Evolutionary conservation across 192 early-diverging fungal genomes (phyloP).

Genomic region (Glomus cerebriforme): DNA sequence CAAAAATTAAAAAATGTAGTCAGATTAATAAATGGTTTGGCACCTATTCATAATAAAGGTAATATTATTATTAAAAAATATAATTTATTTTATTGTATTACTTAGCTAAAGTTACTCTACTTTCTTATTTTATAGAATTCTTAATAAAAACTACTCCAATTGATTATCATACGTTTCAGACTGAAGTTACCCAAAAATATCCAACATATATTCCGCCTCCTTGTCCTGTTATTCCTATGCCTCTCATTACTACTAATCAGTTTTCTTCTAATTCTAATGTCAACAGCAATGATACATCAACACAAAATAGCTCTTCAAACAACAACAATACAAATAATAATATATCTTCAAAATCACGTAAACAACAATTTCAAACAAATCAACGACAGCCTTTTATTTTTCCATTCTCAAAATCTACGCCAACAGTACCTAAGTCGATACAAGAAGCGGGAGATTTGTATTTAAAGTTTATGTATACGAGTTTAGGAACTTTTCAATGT

Average conservation of each 20-base stretch:
- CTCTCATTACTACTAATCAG: background rate
- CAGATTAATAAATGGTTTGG: conserved; percentile 51
- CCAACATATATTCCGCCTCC: conserved; percentile 57
- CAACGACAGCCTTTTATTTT: conserved; percentile 48
- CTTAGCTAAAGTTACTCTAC: background rate
- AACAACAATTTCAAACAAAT: conserved; percentile 37
- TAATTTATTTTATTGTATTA: background rate
- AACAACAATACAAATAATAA: conserved; percentile 14
- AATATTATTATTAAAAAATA: conserved; percentile 5
- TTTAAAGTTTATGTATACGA: conserved; percentile 50
- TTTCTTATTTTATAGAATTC: background rate
- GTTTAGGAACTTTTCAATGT: conserved; percentile 47
- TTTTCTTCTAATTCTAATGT: background rate
- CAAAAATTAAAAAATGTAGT: conserved; percentile 49
- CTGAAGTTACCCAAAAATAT: conserved; percentile 59
- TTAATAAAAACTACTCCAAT: conserved; percentile 62
- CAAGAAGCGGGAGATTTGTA: conserved; percentile 54
- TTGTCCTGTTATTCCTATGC: conserved; percentile 32
- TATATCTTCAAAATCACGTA: conserved; percentile 18
- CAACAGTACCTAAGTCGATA: conserved; percentile 49
- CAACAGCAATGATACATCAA: conserved; percentile 20
- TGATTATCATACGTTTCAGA: conserved; percentile 62
- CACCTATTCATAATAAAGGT: conserved; percentile 36
- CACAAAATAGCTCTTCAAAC: conserved; percentile 21
- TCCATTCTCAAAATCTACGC: conserved; percentile 46